Percentiles rank a stretch among this genome's conserved stretches.
These are phyloP conservation scores for Colletotrichum truncatum DNA, from an alignment of 2,329 filamentous ascomycete genomes.

Conservation along the genomic window DNA sequence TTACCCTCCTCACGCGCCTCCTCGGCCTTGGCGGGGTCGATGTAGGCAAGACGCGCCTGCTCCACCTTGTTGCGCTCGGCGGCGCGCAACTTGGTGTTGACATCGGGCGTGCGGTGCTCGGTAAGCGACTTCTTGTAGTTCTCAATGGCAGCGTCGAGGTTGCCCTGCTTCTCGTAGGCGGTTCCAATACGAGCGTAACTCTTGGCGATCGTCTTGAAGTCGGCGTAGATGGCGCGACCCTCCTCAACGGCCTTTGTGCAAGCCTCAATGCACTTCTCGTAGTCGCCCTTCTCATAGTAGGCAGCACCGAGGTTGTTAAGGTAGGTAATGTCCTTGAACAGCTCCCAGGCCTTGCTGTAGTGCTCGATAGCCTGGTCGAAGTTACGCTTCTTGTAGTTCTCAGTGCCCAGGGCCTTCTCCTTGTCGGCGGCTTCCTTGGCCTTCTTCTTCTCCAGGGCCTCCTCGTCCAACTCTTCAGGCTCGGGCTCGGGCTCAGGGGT, in stretches of 20 bases:
- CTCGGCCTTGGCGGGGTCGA: constrained; percentile 92
- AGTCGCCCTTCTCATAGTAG: constrained; percentile 96
- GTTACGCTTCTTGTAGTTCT: constrained; percentile 97
- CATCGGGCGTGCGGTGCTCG: constrained; percentile 95
- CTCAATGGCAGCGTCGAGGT: constrained; percentile 81
- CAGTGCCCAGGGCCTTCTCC: constrained; percentile 93
- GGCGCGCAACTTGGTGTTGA: constrained; percentile 89
- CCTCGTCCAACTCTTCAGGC: constrained; percentile 80
- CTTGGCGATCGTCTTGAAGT: constrained; percentile 99
- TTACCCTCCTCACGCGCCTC: constrained; percentile 95
- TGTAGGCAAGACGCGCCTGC: constrained; percentile 79
- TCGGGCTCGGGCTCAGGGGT: constrained; percentile 68
- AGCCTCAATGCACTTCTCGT: constrained; percentile 83
- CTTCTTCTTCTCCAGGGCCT: constrained; percentile 84
- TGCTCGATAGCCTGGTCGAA: constrained; percentile 95
- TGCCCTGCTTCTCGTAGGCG: constrained; percentile 91
- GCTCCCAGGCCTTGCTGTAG: constrained; percentile 94
- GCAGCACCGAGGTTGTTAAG: constrained; percentile 96
- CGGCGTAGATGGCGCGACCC: constrained; percentile 87
- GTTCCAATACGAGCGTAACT: constrained; percentile 95
- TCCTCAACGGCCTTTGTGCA: constrained; percentile 92
- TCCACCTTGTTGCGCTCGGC: constrained; percentile 89
- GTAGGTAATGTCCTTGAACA: constrained; percentile 96
- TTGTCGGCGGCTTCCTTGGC: constrained; percentile 93
- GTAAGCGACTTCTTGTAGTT: constrained; percentile 95